A percentile compares a stretch with the other conserved stretches of the same genome.
These are phyloP conservation scores for Fusarium sp. DNA, from an alignment of 2,329 filamentous ascomycete genomes.

Conservation along the genomic window DNA sequence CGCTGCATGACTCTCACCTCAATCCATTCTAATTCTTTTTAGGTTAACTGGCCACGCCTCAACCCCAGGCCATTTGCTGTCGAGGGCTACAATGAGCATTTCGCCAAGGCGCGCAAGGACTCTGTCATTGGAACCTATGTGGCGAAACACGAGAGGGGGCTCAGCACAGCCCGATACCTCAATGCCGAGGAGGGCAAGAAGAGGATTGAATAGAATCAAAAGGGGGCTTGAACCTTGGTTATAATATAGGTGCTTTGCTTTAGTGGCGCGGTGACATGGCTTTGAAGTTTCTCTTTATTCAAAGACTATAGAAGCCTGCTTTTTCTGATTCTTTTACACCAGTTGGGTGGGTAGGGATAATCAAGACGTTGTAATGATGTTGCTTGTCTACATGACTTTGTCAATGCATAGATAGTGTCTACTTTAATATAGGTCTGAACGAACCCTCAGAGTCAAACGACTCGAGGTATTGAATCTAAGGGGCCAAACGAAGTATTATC, in stretches of 20 bases:
- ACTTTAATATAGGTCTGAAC: slow-evolving; percentile 23
- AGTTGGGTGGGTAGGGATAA: slow-evolving; percentile 1
- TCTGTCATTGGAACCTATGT: slow-evolving; percentile 79
- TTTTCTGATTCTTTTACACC: slow-evolving; percentile 9
- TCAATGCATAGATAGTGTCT: slow-evolving; percentile 6
- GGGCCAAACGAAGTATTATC: neutral
- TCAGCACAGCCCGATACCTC: slow-evolving; percentile 83
- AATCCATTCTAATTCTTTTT: slow-evolving; percentile 20
- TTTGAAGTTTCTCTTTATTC: slow-evolving; percentile 7
- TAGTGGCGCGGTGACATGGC: slow-evolving; percentile 4
- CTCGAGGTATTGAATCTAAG: neutral
- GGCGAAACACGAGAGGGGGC: slow-evolving; percentile 79
- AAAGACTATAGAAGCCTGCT: slow-evolving; percentile 14
- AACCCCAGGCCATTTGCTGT: slow-evolving; percentile 87
- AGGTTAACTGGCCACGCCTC: slow-evolving; percentile 99
- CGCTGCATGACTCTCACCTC: neutral
- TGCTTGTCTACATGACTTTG: slow-evolving; percentile 21
- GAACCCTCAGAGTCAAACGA: neutral
- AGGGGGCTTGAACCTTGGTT: slow-evolving; percentile 8
- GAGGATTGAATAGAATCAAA: slow-evolving; percentile 78
- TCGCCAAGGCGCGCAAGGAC: slow-evolving; percentile 84
- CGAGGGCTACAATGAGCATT: slow-evolving; percentile 89
- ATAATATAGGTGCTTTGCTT: slow-evolving; percentile 17
- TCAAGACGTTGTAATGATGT: slow-evolving; percentile 35
- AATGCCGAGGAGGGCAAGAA: slow-evolving; percentile 98